phyloP scores from a whole-genome alignment of 2,329 filamentous ascomycete genomes.

The Fusarium drepaniforme region DNA sequence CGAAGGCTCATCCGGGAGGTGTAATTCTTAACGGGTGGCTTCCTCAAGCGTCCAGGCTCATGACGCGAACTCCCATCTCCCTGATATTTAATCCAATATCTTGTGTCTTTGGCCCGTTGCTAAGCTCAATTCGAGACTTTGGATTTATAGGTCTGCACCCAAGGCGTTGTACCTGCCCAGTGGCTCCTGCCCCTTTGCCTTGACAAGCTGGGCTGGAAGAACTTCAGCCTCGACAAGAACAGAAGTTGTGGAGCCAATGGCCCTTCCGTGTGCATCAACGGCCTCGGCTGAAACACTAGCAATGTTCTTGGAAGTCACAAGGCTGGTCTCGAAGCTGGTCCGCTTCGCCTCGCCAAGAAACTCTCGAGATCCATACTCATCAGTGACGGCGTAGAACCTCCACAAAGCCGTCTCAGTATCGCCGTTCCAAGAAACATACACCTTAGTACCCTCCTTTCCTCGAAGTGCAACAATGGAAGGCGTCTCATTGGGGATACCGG shows the following conservation, averaged over 20 bases:
- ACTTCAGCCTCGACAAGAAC: constrained; percentile 39
- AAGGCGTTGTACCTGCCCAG: constrained; percentile 8
- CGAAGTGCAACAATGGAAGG: constrained; percentile 42
- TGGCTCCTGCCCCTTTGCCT: constrained; percentile 3
- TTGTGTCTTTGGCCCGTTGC: neutral
- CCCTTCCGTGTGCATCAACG: constrained; percentile 36
- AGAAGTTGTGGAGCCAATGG: constrained; percentile 34
- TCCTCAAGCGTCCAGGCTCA: neutral
- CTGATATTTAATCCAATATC: neutral
- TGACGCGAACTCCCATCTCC: neutral
- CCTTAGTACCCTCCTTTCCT: constrained; percentile 31
- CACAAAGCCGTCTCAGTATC: constrained; percentile 60
- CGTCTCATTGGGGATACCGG: constrained; percentile 53
- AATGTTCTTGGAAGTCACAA: constrained; percentile 28
- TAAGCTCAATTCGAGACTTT: no score
- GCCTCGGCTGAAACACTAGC: constrained; percentile 41
- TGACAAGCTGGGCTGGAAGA: constrained; percentile 16
- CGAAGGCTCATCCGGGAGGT: neutral
- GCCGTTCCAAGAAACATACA: constrained; percentile 68
- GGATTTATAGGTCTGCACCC: neutral
- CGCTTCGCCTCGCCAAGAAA: constrained; percentile 54
- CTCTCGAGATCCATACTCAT: constrained; percentile 49
- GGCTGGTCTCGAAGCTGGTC: constrained; percentile 59
- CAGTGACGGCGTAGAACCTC: constrained; percentile 61
- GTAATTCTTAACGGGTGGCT: neutral